Conservation (phyloP, 1,139 yeast species). For the Saccharomycopsis hybrid region DNA sequence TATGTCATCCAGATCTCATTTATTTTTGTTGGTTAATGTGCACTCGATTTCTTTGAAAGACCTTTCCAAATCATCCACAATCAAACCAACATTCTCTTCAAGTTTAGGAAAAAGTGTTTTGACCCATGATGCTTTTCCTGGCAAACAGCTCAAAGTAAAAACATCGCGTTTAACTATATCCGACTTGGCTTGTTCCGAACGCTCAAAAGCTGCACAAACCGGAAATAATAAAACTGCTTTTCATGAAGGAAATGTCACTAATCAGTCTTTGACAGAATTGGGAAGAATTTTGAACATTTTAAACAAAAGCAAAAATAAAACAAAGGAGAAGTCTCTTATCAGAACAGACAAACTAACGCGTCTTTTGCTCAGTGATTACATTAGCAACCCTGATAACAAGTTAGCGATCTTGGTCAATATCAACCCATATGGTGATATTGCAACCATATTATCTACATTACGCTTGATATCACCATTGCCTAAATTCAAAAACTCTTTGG, state of each 20-base stretch:
- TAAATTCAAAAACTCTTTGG: slow-evolving; percentile 5
- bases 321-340: slow-evolving; percentile 33
- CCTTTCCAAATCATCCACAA: not conserved
- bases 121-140: slow-evolving; percentile 11
- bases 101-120: slow-evolving; percentile 8
- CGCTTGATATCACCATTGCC: slow-evolving; percentile 15
- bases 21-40: slow-evolving; percentile 32
- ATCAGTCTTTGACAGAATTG: slow-evolving; percentile 39
- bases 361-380: slow-evolving; percentile 39
- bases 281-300: slow-evolving; percentile 40
- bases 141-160: slow-evolving; percentile 15
- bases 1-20: slow-evolving; percentile 35
- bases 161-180: slow-evolving; percentile 37
- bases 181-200: slow-evolving; percentile 46
- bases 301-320: slow-evolving; percentile 29
- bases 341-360: slow-evolving; percentile 44
- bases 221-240: slow-evolving; percentile 33
- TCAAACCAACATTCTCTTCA: slow-evolving; percentile 5
- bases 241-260: slow-evolving; percentile 41
- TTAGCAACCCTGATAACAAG: slow-evolving; percentile 27
- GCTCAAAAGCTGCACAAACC: slow-evolving; percentile 39
- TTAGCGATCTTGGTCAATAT: slow-evolving; percentile 13
- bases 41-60: slow-evolving; percentile 21
- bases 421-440: slow-evolving; percentile 14
- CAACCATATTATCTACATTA: slow-evolving; percentile 11